Evolutionary conservation across 768 basidiomycete species (phyloP), one percentile per base, ranked within the genome.

Genomic region (Leucocoprinus leucothites): DNA sequence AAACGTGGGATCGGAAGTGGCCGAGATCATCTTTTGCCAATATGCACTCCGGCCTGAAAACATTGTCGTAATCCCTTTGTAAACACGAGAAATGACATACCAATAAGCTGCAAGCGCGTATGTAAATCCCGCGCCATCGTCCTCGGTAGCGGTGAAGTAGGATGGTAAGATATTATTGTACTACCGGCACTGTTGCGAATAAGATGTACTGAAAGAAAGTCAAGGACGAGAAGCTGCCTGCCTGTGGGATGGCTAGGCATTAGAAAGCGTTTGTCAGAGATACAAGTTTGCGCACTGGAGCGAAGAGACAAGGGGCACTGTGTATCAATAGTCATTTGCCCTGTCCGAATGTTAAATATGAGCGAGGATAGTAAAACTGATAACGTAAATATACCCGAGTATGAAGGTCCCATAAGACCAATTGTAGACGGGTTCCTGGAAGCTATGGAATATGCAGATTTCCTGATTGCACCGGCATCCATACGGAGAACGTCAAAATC

Each of bases 1-100:
- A 55, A 84, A 82, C 0, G 84, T 84, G 1, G 82, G 81, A 56
- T 85, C 84, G 3, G 66, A 63, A 1, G 77, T 74, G 35, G 63
- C 65, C 57, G 62, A 58, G 28, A 75, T 69, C 42, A 75, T 70
- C 35, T 67, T 72, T 56, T 74, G 70, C 77, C 78, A 80, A 59
- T 79, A 78, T 11, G 79, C 79, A 48, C 72, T 74, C 55, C 72
- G 69, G 1, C 76, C 76, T 64, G 4, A 18, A 2, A 11, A 36
- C 14, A 26, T 35, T n/a, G n/a, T n/a, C n/a, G n/a, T n/a, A n/a
- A n/a, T n/a, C n/a, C n/a, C n/a, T n/a, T n/a, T n/a, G n/a, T n/a
- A n/a, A 51, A 8, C 31, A n/a, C 48, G 4, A n/a, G 18, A 18
- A 21, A 56, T 60, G 11, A n/a, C n/a, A n/a, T 60, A 68, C 75